Evolutionary conservation across 2,329 filamentous ascomycete species (phyloP).

Genomic region (Elsinoe necatrix): DNA sequence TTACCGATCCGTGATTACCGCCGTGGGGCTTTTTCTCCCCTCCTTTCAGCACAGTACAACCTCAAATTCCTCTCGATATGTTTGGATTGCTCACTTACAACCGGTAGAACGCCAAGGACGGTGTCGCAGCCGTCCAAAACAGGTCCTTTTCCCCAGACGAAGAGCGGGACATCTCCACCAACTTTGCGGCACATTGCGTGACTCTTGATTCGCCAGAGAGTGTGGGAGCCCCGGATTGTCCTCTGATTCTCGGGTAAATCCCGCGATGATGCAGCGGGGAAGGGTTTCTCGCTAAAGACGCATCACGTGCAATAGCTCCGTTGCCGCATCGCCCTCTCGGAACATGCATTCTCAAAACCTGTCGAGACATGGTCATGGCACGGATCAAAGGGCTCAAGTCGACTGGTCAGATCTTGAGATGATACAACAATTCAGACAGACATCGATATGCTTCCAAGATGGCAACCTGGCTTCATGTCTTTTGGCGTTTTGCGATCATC

Average conservation of each 20-base stretch:
- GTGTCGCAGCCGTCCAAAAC: background rate
- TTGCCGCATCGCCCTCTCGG: too few relatives aligned
- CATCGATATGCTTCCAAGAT: too few relatives aligned
- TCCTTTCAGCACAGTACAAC: background rate
- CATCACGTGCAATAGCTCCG: background rate
- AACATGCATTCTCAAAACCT: too few relatives aligned
- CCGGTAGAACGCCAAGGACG: constrained; percentile 1
- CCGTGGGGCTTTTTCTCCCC: background rate
- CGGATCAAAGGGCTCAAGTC: too few relatives aligned
- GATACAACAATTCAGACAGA: too few relatives aligned
- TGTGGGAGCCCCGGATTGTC: background rate
- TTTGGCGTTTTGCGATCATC: background rate
- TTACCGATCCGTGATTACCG: background rate
- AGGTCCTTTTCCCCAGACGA: background rate
- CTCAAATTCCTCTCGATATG: background rate
- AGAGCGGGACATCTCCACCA: background rate
- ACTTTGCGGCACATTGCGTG: constrained; percentile 3
- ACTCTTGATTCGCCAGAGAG: background rate
- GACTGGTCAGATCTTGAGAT: too few relatives aligned
- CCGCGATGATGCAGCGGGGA: background rate
- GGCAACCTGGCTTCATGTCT: too few relatives aligned
- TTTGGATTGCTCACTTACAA: background rate
- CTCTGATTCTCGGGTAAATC: background rate
- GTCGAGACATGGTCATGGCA: background rate
- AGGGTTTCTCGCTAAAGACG: background rate